phyloP scores from a whole-genome alignment of 305 asterid genomes.

The Solanum hybrid region DNA sequence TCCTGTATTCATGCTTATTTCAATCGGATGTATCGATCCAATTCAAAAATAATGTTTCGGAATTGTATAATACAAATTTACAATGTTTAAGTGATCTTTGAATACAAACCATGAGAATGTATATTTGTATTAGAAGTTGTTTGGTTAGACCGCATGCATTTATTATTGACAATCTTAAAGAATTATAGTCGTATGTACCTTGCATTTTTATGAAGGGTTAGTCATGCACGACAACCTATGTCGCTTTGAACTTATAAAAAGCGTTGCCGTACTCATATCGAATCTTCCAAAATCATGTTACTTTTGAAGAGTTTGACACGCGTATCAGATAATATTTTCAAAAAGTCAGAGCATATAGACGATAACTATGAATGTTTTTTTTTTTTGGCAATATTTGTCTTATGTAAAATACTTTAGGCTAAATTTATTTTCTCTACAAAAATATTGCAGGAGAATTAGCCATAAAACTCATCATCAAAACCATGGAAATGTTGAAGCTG shows the following conservation, averaged over 20 bases:
- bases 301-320: neutral
- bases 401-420: neutral
- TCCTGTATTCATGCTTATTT: too few species aligned
- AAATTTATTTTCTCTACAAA: neutral
- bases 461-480: slow-evolving; percentile 91
- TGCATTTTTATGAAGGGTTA: neutral
- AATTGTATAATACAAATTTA: too few species aligned
- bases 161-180: neutral
- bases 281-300: neutral
- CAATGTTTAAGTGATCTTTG: neutral
- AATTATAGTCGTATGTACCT: neutral
- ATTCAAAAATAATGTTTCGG: neutral
- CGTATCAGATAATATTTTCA: neutral
- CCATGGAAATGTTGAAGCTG: slow-evolving; percentile 92
- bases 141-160: neutral
- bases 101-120: neutral
- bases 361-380: neutral
- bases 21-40: neutral
- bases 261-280: neutral
- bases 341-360: neutral
- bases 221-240: neutral
- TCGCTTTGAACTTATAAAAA: neutral
- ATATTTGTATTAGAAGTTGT: neutral
- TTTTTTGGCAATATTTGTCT: neutral
- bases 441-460: slow-evolving; percentile 71